Base-by-base conservation (phyloP, 257 asterid genomes). In the Handroanthus guayacan region DNA sequence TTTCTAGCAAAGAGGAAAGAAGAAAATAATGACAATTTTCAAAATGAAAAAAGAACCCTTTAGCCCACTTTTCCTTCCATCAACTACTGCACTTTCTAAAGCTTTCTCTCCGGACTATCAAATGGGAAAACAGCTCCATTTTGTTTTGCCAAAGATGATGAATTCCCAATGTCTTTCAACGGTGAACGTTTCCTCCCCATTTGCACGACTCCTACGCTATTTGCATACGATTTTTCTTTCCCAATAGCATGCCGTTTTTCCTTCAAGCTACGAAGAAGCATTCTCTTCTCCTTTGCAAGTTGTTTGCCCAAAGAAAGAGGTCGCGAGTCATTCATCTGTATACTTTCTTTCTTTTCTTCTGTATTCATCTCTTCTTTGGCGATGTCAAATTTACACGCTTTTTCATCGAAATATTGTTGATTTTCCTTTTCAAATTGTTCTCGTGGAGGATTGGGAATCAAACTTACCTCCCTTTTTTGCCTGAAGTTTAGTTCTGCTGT, bases 271-370 rank as follows among this genome's bases (percentile, higher is more conserved):
- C 69, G 78, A 64, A 76, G 72, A 44, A 85, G 81, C 81, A 84
- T 73, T 45, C 70, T 75, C 54, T 84, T 88, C 87, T 87, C 95
- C 83, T 83, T 87, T 50, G 87, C 88, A 10, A 89, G 79, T 55
- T 86, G 95, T 61, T 82, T 89, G 9, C 86, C 89, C 14, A 87
- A 57, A 47, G 91, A 82, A 65, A 86, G 69, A 8, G 84, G 85
- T 5, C 68, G 80, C 67, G 69, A 74, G 20, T 78, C 73, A 31
- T 62, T 73, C 2, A 66, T 70, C 38, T 39, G 43, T 16, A 31
- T 25, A 3, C 2, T 52, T 65, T 75, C 83, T 18, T n/a, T 25
- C 7, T 7, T 72, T 69, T 38, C 68, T 50, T 69, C 82, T 13
- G 5, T 31, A 18, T 14, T 77, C 66, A 47, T 3, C 67, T 43